Evolutionary conservation across 179 eudicot species (phyloP), one percentile per base, ranked within the genome.

Genomic region (Beta lomatogona): DNA sequence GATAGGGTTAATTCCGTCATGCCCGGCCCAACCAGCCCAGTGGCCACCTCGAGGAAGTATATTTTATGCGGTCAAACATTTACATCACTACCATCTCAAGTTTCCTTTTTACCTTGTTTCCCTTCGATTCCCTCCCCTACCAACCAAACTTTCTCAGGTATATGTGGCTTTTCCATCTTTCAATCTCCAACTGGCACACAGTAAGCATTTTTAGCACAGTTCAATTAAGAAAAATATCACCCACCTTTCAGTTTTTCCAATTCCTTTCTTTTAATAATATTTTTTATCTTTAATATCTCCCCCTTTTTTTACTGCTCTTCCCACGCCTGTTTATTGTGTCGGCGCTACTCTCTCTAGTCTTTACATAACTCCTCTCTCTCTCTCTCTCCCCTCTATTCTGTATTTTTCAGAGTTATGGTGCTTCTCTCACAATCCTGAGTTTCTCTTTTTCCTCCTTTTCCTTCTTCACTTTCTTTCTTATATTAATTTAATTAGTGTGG

Each of bases 311-410:
- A 71, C 68, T 72, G 58, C 71, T 52, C 50, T 36, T 52, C 69
- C n/a, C 61, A 76, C 58, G 52, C 69, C 53, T 66, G 60, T 73
- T 64, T 50, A 73, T 74, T 63, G 83, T 80, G 83, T 80, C 83
- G 83, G 83, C 83, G 78, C 73, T n/a, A 28, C 25, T 67, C 70
- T 5, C 53, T 36, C 50, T 71, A 25, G 9, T 41, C 79, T 50
- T 60, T 21, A 54, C 58, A 68, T 55, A 31, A 41, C 48, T 10
- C 15, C 36, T 28, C 0, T 4, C 14, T 15, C 22, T 21, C 5
- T 13, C n/a, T 31, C 65, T 21, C 45, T 68, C n/a, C 48, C 12
- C 45, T 59, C 59, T 61, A 50, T 48, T 77, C 63, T 59, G 25
- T 4, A 15, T 19, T 54, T 69, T 68, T n/a, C 14, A 41, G 61